A percentile compares a stretch with the other conserved stretches of the same genome.
Evolutionary conservation across 495 filamentous ascomycete genomes (phyloP).

Genomic region (Neurospora sp.): DNA sequence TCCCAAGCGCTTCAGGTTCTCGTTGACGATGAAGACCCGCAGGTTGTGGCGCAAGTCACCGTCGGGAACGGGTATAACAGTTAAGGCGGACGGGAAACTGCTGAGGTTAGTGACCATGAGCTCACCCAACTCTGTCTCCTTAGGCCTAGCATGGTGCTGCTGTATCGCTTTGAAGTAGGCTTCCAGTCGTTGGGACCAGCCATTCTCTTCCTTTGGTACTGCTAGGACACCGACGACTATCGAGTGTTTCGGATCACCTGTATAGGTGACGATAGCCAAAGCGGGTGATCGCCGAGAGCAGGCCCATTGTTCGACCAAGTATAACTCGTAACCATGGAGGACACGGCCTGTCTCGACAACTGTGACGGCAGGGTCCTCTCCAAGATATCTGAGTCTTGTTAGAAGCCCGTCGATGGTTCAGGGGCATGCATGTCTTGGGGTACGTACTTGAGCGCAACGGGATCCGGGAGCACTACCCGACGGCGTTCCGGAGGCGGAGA

Average conservation of each 20-base stretch:
- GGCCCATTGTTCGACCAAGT: conserved; percentile 96
- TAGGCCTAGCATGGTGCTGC: conserved; percentile 70
- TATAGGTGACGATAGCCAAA: conserved; percentile 87
- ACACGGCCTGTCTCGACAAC: conserved; percentile 60
- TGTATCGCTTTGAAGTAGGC: conserved; percentile 82
- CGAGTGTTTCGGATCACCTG: conserved; percentile 70
- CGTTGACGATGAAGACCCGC: conserved; percentile 87
- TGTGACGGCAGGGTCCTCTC: conserved; percentile 70
- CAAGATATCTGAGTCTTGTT: conserved; percentile 54
- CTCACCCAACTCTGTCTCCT: conserved; percentile 73
- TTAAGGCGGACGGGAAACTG: conserved; percentile 79
- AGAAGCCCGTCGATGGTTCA: neutral
- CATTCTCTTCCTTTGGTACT: conserved; percentile 68
- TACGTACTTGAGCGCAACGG: conserved; percentile 53
- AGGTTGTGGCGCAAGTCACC: conserved; percentile 76
- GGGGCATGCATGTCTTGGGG: neutral
- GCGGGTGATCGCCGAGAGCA: conserved; percentile 86
- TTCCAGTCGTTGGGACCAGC: conserved; percentile 68
- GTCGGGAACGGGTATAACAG: conserved; percentile 77
- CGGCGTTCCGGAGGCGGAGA: conserved; percentile 21
- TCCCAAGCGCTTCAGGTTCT: conserved; percentile 82
- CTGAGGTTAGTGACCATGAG: conserved; percentile 92
- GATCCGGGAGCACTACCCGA: conserved; percentile 61
- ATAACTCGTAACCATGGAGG: conserved; percentile 82
- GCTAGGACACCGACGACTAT: conserved; percentile 73